Base-by-base conservation (phyloP, 768 basidiomycete species). In the Ramaria rubella region DNA sequence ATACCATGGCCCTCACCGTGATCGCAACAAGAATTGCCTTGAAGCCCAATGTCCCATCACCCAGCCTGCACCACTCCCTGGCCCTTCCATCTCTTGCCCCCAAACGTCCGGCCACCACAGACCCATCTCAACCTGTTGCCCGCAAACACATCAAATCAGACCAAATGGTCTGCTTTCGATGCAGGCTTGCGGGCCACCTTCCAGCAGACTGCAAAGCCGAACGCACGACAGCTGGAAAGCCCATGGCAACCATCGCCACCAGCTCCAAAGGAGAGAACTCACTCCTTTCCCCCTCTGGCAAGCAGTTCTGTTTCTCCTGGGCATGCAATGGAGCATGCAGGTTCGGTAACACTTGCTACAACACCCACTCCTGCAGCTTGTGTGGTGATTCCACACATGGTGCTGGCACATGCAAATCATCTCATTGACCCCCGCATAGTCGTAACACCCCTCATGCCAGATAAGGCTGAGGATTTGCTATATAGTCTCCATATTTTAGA, bases 311-410 rank as follows among this genome's bases (percentile, higher is more conserved):
- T n/a, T n/a, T n/a, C n/a, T n/a, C n/a, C n/a, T n/a, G 52, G 42
- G 66, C 69, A 7, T 6, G 23, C 14, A 17, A n/a, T 2, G 58
- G 58, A 17, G 9, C 27, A 24, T 70, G 69, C 60, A 30, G 33
- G 4, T 63, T 42, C 21, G 59, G 60, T 3, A n/a, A 26, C 36
- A 21, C 15, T 23, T 70, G 70, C 62, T 33, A 31, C 33, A 55
- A 60, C 55, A 29, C 51, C 58, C 73, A 73, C 53, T 54, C 31
- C 8, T 73, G 72, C 61, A 68, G 62, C 53, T 55, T 74, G n/a
- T n/a, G n/a, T n/a, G n/a, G 55, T 5, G 49, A 55, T 34, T 8
- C 30, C 3, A 23, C 31, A 23, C 72, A 74, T 55, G 71, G 69
- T 8, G 72, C 73, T 1, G 50, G 55, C 2, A 12, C 14, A 44